Percentiles rank a stretch among this genome's conserved stretches.
Conservation (phyloP, 306 rosid species). For the Gillenia trifoliata region DNA sequence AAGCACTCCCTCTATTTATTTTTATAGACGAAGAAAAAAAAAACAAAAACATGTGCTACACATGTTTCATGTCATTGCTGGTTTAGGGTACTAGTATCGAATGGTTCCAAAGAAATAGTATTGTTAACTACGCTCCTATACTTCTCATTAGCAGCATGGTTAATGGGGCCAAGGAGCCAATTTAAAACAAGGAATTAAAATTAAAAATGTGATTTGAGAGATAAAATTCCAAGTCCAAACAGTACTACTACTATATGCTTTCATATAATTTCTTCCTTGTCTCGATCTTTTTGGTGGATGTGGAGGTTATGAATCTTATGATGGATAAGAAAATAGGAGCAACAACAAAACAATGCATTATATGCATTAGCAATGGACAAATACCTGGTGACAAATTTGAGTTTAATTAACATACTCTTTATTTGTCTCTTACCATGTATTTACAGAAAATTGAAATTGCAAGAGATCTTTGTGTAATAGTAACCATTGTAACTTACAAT, state of each 20-base stretch:
- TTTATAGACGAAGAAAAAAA: neutral
- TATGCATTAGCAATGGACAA: neutral
- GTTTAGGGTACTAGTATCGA: neutral
- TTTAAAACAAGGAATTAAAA: neutral
- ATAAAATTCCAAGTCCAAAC: neutral
- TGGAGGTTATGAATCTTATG: neutral
- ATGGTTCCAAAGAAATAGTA: neutral
- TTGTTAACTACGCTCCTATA: neutral
- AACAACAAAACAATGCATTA: neutral
- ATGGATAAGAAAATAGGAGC: neutral
- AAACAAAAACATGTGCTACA: neutral
- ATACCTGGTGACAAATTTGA: constrained; percentile 5
- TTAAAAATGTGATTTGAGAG: neutral
- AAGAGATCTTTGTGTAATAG: neutral
- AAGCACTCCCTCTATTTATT: neutral
- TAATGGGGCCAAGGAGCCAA: neutral
- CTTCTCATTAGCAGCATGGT: neutral
- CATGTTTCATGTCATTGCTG: neutral
- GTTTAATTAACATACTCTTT: neutral
- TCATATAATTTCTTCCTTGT: neutral
- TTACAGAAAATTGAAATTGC: neutral
- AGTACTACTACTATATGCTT: neutral
- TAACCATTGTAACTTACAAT: neutral
- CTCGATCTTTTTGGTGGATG: neutral
- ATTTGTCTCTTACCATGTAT: constrained; percentile 8